Evolutionary conservation across 2,329 filamentous ascomycete genomes (phyloP).

Genomic region (Sporothrix euskadiensis): DNA sequence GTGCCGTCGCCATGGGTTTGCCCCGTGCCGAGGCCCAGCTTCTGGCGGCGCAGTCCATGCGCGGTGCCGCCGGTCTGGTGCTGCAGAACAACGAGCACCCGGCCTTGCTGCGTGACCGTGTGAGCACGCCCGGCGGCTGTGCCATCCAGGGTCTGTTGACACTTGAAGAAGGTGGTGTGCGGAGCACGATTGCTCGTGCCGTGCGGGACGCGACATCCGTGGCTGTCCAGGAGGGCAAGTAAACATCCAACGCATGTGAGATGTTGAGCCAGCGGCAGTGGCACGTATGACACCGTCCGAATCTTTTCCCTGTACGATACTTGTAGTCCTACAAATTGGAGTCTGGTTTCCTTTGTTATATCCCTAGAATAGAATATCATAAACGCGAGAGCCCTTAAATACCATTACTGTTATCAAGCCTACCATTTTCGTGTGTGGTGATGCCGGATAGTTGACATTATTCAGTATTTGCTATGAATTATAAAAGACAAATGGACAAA

Average conservation of each 20-base stretch:
- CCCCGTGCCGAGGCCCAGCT: conserved; percentile 69
- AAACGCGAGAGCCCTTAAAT: neutral
- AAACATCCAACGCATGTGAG: neutral
- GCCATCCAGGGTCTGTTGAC: conserved; percentile 73
- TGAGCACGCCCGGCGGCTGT: conserved; percentile 75
- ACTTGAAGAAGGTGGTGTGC: conserved; percentile 70
- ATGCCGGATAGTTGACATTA: neutral
- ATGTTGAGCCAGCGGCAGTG: neutral
- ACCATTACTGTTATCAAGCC: neutral
- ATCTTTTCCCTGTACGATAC: conserved; percentile 5
- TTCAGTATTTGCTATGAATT: neutral
- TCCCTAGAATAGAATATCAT: conserved; percentile 14
- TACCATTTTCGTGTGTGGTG: neutral
- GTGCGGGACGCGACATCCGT: conserved; percentile 71
- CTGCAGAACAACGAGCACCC: conserved; percentile 69
- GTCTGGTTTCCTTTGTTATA: neutral
- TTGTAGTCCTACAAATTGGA: neutral
- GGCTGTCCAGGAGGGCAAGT: conserved; percentile 42
- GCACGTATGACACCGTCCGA: too few species aligned
- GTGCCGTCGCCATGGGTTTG: conserved; percentile 75
- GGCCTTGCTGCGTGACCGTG: conserved; percentile 71
- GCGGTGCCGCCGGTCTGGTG: conserved; percentile 69
- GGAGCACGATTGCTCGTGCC: conserved; percentile 66
- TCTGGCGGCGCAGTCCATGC: conserved; percentile 80
- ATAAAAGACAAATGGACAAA: neutral